Evolutionary conservation across 177 flowering plant genomes (phyloP).

Genomic region (Vitis hybrid): DNA sequence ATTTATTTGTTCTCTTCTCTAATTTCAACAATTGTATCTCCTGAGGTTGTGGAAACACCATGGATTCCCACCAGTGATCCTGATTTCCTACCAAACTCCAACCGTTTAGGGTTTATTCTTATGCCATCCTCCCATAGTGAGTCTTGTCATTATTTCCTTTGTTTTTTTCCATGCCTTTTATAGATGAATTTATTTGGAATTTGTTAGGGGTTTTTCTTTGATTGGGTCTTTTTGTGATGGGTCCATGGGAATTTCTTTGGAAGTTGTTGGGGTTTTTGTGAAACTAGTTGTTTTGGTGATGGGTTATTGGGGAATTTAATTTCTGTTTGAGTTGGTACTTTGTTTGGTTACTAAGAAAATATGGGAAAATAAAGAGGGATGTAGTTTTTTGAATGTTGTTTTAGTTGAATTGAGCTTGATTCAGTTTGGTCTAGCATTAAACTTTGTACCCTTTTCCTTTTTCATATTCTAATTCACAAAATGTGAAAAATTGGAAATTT

Average conservation of each 20-base stretch:
- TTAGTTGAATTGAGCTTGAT: neutral
- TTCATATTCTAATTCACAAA: too few relatives aligned
- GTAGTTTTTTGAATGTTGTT: neutral
- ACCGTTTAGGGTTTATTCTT: neutral
- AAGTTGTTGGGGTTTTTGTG: too few relatives aligned
- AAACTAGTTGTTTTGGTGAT: too few relatives aligned
- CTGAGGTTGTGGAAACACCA: slow-evolving; percentile 14
- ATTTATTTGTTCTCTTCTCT: too few relatives aligned
- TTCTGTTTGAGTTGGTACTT: neutral
- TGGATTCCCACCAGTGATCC: neutral
- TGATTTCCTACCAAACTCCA: neutral
- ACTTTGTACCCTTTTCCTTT: neutral
- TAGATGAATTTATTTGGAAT: neutral
- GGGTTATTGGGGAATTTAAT: too few relatives aligned
- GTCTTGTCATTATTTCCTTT: neutral
- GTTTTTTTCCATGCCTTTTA: neutral
- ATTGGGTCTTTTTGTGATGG: too few relatives aligned
- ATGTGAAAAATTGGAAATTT: too few relatives aligned
- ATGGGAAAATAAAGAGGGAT: neutral
- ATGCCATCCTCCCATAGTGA: neutral
- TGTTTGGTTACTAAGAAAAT: neutral
- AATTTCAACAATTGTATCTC: slow-evolving; percentile 4
- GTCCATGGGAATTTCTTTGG: too few relatives aligned
- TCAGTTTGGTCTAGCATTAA: neutral
- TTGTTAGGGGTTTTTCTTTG: neutral